Evolutionary conservation across 192 early-diverging fungal genomes (phyloP).

Genomic region (Coemansia asiatica): DNA sequence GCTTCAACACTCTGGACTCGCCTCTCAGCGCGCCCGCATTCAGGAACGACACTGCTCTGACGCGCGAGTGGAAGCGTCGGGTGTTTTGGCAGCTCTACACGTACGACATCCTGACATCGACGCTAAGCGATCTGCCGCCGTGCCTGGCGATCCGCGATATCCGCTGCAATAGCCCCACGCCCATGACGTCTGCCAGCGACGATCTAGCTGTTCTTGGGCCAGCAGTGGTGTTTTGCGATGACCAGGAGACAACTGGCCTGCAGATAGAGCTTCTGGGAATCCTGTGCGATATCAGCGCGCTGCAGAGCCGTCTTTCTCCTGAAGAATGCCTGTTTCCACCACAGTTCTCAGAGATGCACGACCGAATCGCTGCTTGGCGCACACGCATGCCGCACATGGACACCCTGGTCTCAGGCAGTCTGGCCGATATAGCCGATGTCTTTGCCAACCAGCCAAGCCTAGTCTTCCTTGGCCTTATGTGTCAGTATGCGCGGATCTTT

Average conservation of each 20-base stretch:
- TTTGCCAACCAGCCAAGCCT: conserved; percentile 12
- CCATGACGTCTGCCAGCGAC: conserved; percentile 9
- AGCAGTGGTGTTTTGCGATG: conserved; percentile 38
- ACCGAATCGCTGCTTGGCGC: conserved; percentile 26
- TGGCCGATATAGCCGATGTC: conserved; percentile 10
- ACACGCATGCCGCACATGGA: conserved; percentile 24
- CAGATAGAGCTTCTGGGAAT: conserved; percentile 44
- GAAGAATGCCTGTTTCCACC: conserved; percentile 32
- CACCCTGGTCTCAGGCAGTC: conserved; percentile 21
- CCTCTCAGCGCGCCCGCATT: conserved; percentile 34
- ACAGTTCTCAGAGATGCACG: conserved; percentile 16
- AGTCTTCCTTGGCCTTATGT: conserved; percentile 33
- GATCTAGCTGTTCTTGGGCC: conserved; percentile 28
- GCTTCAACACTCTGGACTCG: conserved; percentile 49
- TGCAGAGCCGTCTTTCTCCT: conserved; percentile 32
- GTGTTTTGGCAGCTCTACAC: conserved; percentile 56
- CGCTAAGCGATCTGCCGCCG: conserved; percentile 41
- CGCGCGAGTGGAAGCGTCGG: conserved; percentile 50
- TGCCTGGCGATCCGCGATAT: conserved; percentile 30
- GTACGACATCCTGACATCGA: conserved; percentile 34
- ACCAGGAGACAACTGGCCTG: conserved; percentile 22
- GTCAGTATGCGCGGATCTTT: conserved; percentile 39
- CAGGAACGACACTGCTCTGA: conserved; percentile 23
- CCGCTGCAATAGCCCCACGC: conserved; percentile 33
- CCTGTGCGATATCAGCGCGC: conserved; percentile 34